phyloP scores from a whole-genome alignment of 768 basidiomycete genomes.

The Pulveroboletus sp. region DNA sequence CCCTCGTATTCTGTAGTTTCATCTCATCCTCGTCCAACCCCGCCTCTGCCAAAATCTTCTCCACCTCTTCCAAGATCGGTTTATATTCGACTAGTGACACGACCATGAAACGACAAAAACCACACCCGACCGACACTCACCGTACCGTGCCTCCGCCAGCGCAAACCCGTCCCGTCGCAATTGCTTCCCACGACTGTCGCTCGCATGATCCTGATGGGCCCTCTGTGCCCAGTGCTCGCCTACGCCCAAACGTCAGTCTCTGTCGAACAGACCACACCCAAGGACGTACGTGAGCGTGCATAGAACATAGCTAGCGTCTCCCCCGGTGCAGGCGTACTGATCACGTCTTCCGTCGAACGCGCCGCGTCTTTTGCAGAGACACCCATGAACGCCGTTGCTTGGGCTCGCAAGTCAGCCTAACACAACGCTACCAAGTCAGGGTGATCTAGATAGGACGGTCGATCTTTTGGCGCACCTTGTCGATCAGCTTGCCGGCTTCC shows the following conservation, averaged over 20 bases:
- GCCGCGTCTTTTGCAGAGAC: conserved; percentile 57
- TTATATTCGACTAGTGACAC: conserved; percentile 61
- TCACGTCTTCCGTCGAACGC: too few relatives aligned
- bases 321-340: conserved; percentile 79
- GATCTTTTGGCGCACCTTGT: conserved; percentile 5
- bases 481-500: conserved; percentile 7
- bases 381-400: conserved; percentile 56
- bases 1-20: conserved; percentile 49
- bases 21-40: conserved; percentile 84
- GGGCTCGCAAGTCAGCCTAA: conserved; percentile 37
- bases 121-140: conserved; percentile 30
- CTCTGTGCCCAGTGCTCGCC: conserved; percentile 80
- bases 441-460: not conserved
- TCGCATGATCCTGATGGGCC: conserved; percentile 47
- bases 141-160: conserved; percentile 68
- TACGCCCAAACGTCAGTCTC: conserved; percentile 20
- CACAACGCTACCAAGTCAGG: not conserved
- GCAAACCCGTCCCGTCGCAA: conserved; percentile 74
- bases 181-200: conserved; percentile 70
- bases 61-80: conserved; percentile 76
- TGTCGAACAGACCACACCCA: not conserved
- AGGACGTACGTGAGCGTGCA: conserved; percentile 62
- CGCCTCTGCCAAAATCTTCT: conserved; percentile 77
- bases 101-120: too few relatives aligned
- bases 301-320: conserved; percentile 84